Evolutionary conservation across 2,329 filamentous ascomycete genomes (phyloP), one percentile per base, ranked within the genome.

Genomic region (Talaromyces rugulosus): DNA sequence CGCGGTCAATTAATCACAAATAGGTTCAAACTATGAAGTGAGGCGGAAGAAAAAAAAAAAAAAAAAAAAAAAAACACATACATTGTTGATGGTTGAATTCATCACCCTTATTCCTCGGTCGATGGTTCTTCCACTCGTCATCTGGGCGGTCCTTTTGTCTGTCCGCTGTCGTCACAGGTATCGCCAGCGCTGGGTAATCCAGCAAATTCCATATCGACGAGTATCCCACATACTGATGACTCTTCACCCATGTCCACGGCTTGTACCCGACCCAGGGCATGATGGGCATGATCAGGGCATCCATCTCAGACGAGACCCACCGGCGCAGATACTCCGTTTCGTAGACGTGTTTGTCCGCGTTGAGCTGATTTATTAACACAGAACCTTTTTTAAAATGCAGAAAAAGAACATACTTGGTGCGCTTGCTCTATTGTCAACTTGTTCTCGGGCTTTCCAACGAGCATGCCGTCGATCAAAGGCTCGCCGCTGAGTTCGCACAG

Each of bases 141-240:
- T 69, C 58, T 1, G 66, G 62, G 64, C n/a, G 18, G 50, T 63
- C 65, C 64, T 74, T 69, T 59, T 65, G 74, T 66, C 36, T 76
- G 67, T 58, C 61, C 27, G 58, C 61, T 9, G 69, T 72, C 18
- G 73, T 75, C 2, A 66, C 69, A 18, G 75, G 73, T 55, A 77
- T 61, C 28, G 69, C 65, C 55, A 76, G 56, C 28, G 68, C 68
- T 4, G 74, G 66, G 65, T 71, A 73, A 1, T 78, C 68, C 40
- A 76, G 34, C 31, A 78, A 30, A 42, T 75, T 72, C 75, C 75
- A 71, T 63, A 76, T 68, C 52, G 67, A 69, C 0, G 72, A 75
- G 60, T 76, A 76, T 16, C 71, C 72, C 60, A 71, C 68, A 61
- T 72, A 77, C 53, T 68, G 71, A 65, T 67, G 74, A 59, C 67